Evolutionary conservation across 164 flowering plant species (phyloP), one percentile per base, ranked within the genome.

Genomic region (Kingdonia uniflora): DNA sequence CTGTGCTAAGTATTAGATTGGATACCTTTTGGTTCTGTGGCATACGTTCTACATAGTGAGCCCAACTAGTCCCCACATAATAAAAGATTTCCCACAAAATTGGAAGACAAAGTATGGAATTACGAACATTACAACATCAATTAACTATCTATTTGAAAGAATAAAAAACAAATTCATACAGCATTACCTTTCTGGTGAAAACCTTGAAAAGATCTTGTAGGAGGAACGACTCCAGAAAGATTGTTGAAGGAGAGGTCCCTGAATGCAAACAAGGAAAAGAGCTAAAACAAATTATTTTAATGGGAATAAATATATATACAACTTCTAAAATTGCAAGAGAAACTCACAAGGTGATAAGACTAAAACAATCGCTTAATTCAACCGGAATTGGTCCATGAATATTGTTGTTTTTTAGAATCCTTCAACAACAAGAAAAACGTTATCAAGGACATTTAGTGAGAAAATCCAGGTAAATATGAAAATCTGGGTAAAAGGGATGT

Each of bases 211-310:
- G 42, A 79, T 84, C 55, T 64, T 21, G 64, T 49, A 0, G 66
- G 70, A 55, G 96, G 92, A 22, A 84, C 25, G 15, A 61, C 46
- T 2, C 97, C 97, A 13, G 95, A 77, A 17, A 91, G 62, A 56
- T 87, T 91, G 78, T 91, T 91, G 73, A 71, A 78, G 0, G 97
- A 87, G 7, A 87, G 62, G 64, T 91, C 80, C 71, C 97, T 91
- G 62, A 21, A 61, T 13, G 19, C 26, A 10, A 0, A 49, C 6
- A 44, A 17, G n/a, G 14, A 12, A 38, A 16, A 11, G 1, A 52
- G 14, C 2, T 51, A 37, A 19, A 20, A 19, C 14, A n/a, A 10
- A 17, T 44, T 19, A 16, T 21, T 16, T 19, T 12, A 38, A 14
- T 38, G 19, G 6, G 15, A 41, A 24, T 20, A 1, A 14, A 40